These are phyloP conservation scores for Aspergillus nomiae DNA, from an alignment of 2,329 filamentous ascomycete genomes.

Conservation along the genomic window DNA sequence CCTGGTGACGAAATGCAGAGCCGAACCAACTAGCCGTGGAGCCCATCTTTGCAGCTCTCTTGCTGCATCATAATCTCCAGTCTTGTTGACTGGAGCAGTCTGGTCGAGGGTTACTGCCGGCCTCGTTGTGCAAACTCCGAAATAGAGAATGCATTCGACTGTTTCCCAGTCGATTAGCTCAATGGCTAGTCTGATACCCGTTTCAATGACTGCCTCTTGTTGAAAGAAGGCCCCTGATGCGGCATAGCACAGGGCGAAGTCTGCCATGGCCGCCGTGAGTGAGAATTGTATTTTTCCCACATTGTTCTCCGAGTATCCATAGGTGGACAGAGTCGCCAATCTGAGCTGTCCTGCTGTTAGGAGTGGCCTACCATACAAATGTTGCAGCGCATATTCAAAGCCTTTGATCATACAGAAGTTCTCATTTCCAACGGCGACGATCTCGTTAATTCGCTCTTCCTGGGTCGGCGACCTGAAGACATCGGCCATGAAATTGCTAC, in stretches of 20 bases:
- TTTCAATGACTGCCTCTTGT: constrained; percentile 23
- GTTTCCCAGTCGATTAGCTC: constrained; percentile 30
- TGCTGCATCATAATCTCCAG: constrained; percentile 2
- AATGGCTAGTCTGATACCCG: constrained; percentile 28
- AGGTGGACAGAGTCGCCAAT: constrained; percentile 12
- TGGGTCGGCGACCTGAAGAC: constrained; percentile 17
- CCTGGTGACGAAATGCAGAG: constrained; percentile 26
- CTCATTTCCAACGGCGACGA: constrained; percentile 22
- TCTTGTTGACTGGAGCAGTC: neutral
- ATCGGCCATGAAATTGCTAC: constrained; percentile 24
- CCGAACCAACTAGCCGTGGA: constrained; percentile 14
- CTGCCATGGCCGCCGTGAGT: constrained; percentile 24
- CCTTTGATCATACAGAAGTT: constrained; percentile 26
- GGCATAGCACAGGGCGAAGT: constrained; percentile 35
- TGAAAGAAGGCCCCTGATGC: constrained; percentile 33
- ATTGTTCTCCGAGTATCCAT: constrained; percentile 17
- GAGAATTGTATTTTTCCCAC: constrained; percentile 9
- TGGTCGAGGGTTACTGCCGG: constrained; percentile 23
- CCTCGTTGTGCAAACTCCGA: constrained; percentile 24
- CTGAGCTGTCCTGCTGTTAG: constrained; percentile 19
- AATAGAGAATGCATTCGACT: constrained; percentile 31
- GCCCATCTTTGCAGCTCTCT: constrained; percentile 16
- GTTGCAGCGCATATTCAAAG: constrained; percentile 28
- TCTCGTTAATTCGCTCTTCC: constrained; percentile 6
- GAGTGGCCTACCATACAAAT: constrained; percentile 30